Evolutionary conservation across 495 filamentous ascomycete genomes (phyloP).

Genomic region (Neurospora cerealis): DNA sequence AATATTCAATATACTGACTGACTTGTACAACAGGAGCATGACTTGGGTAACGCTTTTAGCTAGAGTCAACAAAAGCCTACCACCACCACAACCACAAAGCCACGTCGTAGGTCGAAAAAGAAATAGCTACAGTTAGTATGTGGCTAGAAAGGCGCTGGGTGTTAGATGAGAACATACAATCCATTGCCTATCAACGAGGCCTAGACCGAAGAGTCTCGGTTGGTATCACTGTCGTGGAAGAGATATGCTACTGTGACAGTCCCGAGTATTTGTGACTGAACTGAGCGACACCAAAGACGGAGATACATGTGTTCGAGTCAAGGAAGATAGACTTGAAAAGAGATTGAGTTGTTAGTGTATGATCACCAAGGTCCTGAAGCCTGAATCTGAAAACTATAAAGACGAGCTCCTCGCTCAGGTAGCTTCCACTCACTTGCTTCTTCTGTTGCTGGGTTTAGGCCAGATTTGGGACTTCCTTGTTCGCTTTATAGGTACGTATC

Average conservation of each 20-base stretch:
- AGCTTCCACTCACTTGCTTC: not conserved
- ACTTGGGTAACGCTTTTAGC: constrained; percentile 60
- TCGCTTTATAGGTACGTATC: too few relatives aligned
- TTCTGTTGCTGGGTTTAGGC: too few relatives aligned
- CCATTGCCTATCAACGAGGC: not conserved
- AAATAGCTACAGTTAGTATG: not conserved
- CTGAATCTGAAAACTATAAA: not conserved
- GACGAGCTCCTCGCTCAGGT: not conserved
- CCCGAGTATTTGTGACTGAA: not conserved
- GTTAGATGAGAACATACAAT: not conserved
- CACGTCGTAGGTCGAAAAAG: not conserved
- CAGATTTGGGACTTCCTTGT: too few relatives aligned
- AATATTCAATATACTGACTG: not conserved
- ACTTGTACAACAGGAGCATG: constrained; percentile 52
- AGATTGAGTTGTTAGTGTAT: not conserved
- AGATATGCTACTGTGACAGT: not conserved
- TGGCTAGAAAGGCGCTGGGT: not conserved
- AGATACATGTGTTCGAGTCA: not conserved
- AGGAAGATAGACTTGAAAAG: not conserved
- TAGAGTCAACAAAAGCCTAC: not conserved
- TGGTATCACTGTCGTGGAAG: not conserved
- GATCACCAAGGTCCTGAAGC: not conserved
- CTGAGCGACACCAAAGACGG: not conserved
- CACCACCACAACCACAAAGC: not conserved
- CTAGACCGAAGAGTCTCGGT: not conserved